Conservation (phyloP, 1,284 basidiomycete genomes). For the Peniophora sp. region DNA sequence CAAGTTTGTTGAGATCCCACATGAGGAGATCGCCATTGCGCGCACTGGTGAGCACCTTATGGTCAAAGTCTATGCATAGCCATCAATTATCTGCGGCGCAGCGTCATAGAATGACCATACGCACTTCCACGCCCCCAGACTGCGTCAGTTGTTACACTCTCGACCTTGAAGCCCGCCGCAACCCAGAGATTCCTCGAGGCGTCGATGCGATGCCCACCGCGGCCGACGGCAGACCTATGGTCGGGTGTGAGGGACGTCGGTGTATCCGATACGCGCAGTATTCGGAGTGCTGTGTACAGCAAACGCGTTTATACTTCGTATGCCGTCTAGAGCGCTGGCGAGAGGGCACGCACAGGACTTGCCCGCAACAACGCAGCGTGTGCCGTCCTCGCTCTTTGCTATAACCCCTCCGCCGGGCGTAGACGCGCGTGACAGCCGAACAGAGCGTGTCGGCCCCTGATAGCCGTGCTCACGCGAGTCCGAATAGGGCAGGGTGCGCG, state of each 20-base stretch:
- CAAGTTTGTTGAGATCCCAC: conserved; percentile 74
- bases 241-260: conserved; percentile 25
- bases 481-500: conserved; percentile 25
- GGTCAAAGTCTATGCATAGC: conserved; percentile 50
- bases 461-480: conserved; percentile 38
- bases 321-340: conserved; percentile 1
- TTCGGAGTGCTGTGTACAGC: conserved; percentile 46
- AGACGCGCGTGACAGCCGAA: conserved; percentile 48
- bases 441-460: conserved; percentile 38
- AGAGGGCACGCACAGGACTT: conserved; percentile 52
- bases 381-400: conserved; percentile 57
- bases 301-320: background rate
- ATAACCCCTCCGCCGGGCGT: conserved; percentile 56
- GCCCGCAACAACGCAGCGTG: conserved; percentile 61
- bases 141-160: conserved; percentile 71
- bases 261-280: conserved; percentile 50
- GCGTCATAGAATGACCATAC: conserved; percentile 20
- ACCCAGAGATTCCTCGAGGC: conserved; percentile 68
- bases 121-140: conserved; percentile 74
- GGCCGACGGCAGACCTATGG: conserved; percentile 46
- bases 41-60: conserved; percentile 78
- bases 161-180: conserved; percentile 64
- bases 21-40: conserved; percentile 79
- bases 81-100: background rate
- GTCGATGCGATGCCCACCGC: conserved; percentile 55